Evolutionary conservation across 2,329 filamentous ascomycete genomes (phyloP).

Genomic region (Fusarium sp.): DNA sequence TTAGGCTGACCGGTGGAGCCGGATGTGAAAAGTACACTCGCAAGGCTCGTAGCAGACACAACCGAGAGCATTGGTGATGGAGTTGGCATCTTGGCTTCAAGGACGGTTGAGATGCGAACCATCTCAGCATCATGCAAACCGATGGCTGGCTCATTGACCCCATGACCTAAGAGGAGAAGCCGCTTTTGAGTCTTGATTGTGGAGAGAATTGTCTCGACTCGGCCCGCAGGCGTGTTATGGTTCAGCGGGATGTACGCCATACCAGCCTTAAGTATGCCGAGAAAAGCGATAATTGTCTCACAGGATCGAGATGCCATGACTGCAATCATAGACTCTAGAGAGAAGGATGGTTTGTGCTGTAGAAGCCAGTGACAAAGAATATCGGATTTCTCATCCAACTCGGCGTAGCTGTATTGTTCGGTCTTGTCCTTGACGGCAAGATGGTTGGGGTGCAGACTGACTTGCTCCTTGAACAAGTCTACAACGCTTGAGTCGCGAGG

Average conservation of each 20-base stretch:
- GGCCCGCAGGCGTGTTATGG: constrained; percentile 23
- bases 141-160: background rate
- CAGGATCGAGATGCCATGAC: constrained; percentile 24
- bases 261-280: constrained; percentile 37
- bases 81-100: background rate
- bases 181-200: background rate
- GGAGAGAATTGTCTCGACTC: constrained; percentile 26
- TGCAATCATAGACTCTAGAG: constrained; percentile 17
- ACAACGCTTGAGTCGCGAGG: constrained; percentile 41
- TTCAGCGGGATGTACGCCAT: constrained; percentile 40
- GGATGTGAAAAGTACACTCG: constrained; percentile 45
- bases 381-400: constrained; percentile 35
- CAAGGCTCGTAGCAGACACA: constrained; percentile 25
- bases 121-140: background rate
- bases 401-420: constrained; percentile 32
- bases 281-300: constrained; percentile 22
- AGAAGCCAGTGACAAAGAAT: constrained; percentile 11
- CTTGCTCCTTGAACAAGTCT: constrained; percentile 43
- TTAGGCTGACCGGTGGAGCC: constrained; percentile 46
- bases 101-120: background rate
- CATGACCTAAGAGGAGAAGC: constrained; percentile 15
- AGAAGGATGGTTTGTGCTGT: background rate
- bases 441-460: constrained; percentile 12
- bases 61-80: background rate
- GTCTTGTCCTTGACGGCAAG: constrained; percentile 40